phyloP scores from a whole-genome alignment of 257 asterid genomes.

The Catharanthus roseus region DNA sequence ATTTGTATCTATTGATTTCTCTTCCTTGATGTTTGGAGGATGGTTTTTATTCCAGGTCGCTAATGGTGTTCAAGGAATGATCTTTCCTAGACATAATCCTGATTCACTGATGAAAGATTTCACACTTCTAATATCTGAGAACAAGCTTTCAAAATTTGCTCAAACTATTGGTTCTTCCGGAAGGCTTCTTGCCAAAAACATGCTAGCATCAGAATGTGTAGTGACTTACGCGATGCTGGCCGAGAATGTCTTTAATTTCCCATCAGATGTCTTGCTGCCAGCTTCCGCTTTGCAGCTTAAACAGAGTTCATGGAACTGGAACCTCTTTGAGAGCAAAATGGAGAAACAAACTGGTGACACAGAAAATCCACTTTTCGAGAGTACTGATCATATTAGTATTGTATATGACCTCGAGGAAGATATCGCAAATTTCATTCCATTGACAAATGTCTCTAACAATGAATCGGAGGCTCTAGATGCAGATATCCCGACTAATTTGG shows the following conservation, averaged over 20 bases:
- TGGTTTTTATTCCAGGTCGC: constrained; percentile 48
- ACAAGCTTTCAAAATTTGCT: constrained; percentile 59
- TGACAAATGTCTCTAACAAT: constrained; percentile 37
- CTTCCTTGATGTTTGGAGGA: constrained; percentile 9
- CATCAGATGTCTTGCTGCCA: constrained; percentile 84
- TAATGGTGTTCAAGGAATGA: constrained; percentile 83
- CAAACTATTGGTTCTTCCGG: constrained; percentile 70
- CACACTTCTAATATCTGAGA: constrained; percentile 58
- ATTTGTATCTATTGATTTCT: constrained; percentile 11
- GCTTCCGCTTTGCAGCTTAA: constrained; percentile 54
- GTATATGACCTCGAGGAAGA: constrained; percentile 69
- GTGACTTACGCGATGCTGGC: constrained; percentile 56
- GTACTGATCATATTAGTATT: constrained; percentile 42
- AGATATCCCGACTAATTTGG: constrained; percentile 56
- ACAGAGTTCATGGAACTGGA: constrained; percentile 73
- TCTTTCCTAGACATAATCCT: constrained; percentile 52
- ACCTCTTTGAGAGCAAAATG: constrained; percentile 44
- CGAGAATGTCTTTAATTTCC: constrained; percentile 71
- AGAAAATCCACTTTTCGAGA: constrained; percentile 27
- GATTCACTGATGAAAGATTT: constrained; percentile 60
- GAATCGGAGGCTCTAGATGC: constrained; percentile 34
- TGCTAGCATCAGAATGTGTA: constrained; percentile 82
- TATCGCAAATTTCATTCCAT: constrained; percentile 29
- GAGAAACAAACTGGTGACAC: constrained; percentile 33
- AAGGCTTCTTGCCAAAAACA: constrained; percentile 67